These are phyloP conservation scores for Rhodotorula taiwanensis DNA, from an alignment of 768 basidiomycete genomes.

Conservation along the genomic window DNA sequence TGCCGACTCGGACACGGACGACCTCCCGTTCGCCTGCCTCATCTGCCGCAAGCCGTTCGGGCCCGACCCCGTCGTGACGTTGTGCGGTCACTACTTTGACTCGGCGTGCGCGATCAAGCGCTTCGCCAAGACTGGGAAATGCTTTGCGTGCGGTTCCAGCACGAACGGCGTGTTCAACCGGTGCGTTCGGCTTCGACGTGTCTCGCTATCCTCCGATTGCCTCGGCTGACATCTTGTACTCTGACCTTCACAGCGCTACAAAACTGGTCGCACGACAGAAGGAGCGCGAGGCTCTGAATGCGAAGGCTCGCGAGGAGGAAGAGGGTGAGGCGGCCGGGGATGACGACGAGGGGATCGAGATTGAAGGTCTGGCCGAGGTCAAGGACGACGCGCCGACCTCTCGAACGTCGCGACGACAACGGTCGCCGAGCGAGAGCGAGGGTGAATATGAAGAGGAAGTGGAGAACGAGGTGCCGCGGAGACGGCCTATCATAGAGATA, in stretches of 20 bases:
- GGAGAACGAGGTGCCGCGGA: conserved; percentile 5
- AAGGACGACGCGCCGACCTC: background rate
- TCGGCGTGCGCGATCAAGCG: conserved; percentile 91
- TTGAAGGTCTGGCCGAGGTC: conserved; percentile 35
- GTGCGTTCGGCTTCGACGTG: too few species aligned
- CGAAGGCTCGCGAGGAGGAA: conserved; percentile 41
- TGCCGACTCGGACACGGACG: conserved; percentile 63
- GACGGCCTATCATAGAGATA: conserved; percentile 30
- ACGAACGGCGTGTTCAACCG: conserved; percentile 93
- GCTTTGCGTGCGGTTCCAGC: conserved; percentile 83
- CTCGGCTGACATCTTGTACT: too few species aligned
- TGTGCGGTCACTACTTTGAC: conserved; percentile 95
- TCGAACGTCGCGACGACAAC: background rate
- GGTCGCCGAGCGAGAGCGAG: background rate
- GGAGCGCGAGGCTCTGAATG: conserved; percentile 50
- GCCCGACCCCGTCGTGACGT: conserved; percentile 88
- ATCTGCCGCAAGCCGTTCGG: conserved; percentile 84
- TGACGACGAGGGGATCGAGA: conserved; percentile 35
- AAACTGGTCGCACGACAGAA: conserved; percentile 80
- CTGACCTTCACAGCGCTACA: conserved; percentile 58
- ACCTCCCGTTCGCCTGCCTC: conserved; percentile 96
- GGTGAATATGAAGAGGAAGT: conserved; percentile 17
- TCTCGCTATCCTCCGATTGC: too few species aligned
- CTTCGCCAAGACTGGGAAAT: conserved; percentile 88
- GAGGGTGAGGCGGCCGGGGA: conserved; percentile 27